A percentile compares a stretch with the other conserved stretches of the same genome.
phyloP scores from a whole-genome alignment of 2,329 filamentous ascomycete species.

The Xylariomycetidae sp. region DNA sequence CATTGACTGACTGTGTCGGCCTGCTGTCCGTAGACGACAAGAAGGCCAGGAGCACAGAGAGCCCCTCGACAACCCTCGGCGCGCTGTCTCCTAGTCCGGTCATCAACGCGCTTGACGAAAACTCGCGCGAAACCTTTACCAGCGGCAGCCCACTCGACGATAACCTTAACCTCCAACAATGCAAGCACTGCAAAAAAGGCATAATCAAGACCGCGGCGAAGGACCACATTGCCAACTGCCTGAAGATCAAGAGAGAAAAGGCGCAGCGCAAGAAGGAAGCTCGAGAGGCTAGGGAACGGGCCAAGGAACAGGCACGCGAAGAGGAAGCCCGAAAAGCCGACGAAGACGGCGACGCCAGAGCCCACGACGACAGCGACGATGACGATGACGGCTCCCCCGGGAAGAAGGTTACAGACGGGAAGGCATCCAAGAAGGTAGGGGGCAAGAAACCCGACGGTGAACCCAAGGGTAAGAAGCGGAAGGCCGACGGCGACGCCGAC shows the following conservation, averaged over 20 bases:
- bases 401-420: constrained; percentile 31
- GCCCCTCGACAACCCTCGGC: constrained; percentile 35
- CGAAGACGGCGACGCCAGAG: constrained; percentile 34
- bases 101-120: constrained; percentile 68
- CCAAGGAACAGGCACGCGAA: constrained; percentile 56
- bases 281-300: constrained; percentile 63
- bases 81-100: constrained; percentile 48
- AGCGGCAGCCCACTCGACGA: constrained; percentile 81
- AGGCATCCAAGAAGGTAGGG: constrained; percentile 56
- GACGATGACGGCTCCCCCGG: constrained; percentile 43
- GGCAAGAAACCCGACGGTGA: constrained; percentile 61
- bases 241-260: constrained; percentile 80
- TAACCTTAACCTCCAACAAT: constrained; percentile 71
- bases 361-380: constrained; percentile 43
- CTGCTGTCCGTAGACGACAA: constrained; percentile 43
- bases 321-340: constrained; percentile 50
- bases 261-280: constrained; percentile 73
- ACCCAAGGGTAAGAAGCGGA: constrained; percentile 72
- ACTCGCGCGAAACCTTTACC: constrained; percentile 71
- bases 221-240: constrained; percentile 76
- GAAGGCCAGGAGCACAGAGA: constrained; percentile 42
- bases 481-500: constrained; percentile 70
- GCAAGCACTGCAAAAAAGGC: constrained; percentile 92
- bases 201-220: constrained; percentile 71
- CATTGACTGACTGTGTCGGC: background rate